A percentile compares a stretch with the other conserved stretches of the same genome.
These are phyloP conservation scores for Ramalina peruviana DNA, from an alignment of 495 filamentous ascomycete genomes.

Conservation along the genomic window DNA sequence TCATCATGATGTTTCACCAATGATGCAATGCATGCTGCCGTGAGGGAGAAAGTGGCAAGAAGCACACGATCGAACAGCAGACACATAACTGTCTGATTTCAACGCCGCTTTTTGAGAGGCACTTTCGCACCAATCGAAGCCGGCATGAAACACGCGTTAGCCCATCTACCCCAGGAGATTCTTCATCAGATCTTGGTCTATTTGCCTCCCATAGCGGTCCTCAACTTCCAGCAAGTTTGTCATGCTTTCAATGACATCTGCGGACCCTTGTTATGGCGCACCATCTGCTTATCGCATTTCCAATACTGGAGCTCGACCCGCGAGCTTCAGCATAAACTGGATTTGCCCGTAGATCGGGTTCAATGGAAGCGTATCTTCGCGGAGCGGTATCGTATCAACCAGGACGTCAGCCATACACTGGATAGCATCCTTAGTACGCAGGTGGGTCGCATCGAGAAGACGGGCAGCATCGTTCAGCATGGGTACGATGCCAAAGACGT, in stretches of 20 bases:
- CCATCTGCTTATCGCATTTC: slow-evolving; percentile 53
- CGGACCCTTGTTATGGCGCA: slow-evolving; percentile 65
- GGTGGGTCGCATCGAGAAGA: slow-evolving; percentile 51
- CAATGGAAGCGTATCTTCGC: slow-evolving; percentile 70
- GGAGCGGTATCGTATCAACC: slow-evolving; percentile 39
- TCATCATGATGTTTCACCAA: no score
- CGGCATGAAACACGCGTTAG: slow-evolving; percentile 16
- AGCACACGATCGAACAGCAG: no score
- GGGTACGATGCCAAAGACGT: slow-evolving; percentile 87
- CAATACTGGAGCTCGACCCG: slow-evolving; percentile 61
- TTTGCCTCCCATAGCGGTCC: slow-evolving; percentile 33
- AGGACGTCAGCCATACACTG: slow-evolving; percentile 40
- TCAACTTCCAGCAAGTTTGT: slow-evolving; percentile 43
- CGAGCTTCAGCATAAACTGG: slow-evolving; percentile 41
- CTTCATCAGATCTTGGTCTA: slow-evolving; percentile 52
- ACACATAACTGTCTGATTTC: background rate
- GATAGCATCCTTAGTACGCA: slow-evolving; percentile 58
- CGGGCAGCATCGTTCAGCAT: slow-evolving; percentile 49
- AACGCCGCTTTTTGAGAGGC: background rate
- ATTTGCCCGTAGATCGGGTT: slow-evolving; percentile 38
- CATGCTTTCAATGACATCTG: slow-evolving; percentile 50
- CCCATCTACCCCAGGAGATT: slow-evolving; percentile 57
- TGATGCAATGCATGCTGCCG: no score
- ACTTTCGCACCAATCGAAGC: background rate
- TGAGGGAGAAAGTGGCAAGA: no score